These are phyloP conservation scores for Phialophora macrospora DNA, from an alignment of 2,329 filamentous ascomycete species.

Conservation along the genomic window DNA sequence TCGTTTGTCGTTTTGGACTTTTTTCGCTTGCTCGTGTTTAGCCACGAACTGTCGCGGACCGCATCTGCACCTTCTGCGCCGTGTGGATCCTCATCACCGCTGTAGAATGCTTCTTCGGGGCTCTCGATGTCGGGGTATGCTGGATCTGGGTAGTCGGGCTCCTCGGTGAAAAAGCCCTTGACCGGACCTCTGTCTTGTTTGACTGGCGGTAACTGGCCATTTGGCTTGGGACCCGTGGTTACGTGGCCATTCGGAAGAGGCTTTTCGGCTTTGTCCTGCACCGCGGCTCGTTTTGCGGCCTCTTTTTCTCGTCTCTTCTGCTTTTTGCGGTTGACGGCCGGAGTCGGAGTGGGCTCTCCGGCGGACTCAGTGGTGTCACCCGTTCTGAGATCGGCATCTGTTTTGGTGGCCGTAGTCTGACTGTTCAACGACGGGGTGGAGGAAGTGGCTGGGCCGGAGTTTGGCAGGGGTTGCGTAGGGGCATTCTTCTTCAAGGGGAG, in stretches of 20 bases:
- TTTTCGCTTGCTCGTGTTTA: slow-evolving; percentile 41
- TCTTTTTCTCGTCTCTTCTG: slow-evolving; percentile 88
- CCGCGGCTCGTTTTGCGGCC: slow-evolving; percentile 71
- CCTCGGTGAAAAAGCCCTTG: slow-evolving; percentile 41
- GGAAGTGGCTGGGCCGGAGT: slow-evolving; percentile 19
- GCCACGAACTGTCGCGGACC: slow-evolving; percentile 38
- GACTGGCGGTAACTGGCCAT: slow-evolving; percentile 33
- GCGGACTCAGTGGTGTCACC: slow-evolving; percentile 42
- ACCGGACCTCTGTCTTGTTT: slow-evolving; percentile 38
- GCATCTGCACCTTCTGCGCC: slow-evolving; percentile 43
- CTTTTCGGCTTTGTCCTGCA: slow-evolving; percentile 49
- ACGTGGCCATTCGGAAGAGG: slow-evolving; percentile 40
- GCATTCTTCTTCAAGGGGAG: slow-evolving; percentile 28
- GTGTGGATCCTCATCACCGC: slow-evolving; percentile 57
- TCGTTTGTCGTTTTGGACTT: slow-evolving; percentile 40
- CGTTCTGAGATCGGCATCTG: slow-evolving; percentile 37
- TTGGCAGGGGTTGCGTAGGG: slow-evolving; percentile 25
- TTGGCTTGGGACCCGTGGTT: slow-evolving; percentile 14
- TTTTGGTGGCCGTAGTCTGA: slow-evolving; percentile 39
- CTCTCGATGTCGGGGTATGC: slow-evolving; percentile 51
- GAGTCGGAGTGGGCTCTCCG: slow-evolving; percentile 41
- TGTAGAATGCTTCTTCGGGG: slow-evolving; percentile 62
- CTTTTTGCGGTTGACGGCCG: slow-evolving; percentile 85
- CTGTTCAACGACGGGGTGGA: slow-evolving; percentile 37
- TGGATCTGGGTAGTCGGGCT: slow-evolving; percentile 44